These are phyloP conservation scores for Blattamonas nauphoetae DNA, from an alignment of 78 protist species.

Conservation along the genomic window DNA sequence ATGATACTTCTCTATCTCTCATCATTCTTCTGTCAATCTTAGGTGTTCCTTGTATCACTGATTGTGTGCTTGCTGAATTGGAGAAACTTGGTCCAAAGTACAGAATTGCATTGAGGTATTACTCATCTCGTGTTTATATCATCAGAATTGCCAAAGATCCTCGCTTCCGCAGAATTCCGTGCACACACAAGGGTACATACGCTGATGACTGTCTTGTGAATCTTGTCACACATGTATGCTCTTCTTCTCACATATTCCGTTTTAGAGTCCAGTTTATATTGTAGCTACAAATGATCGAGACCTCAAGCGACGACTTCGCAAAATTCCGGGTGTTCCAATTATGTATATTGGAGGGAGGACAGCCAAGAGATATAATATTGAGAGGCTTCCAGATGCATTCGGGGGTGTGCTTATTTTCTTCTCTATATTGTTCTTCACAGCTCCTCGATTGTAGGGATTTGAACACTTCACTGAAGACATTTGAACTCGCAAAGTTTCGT, in stretches of 20 bases:
- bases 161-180: conserved; percentile 79
- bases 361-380: conserved; percentile 67
- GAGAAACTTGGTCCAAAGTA: conserved; percentile 89
- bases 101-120: conserved; percentile 60
- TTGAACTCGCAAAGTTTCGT: too few relatives aligned
- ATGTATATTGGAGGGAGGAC: conserved; percentile 50
- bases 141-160: conserved; percentile 83
- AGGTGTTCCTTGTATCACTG: conserved; percentile 74
- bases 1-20: not conserved
- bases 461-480: too few relatives aligned
- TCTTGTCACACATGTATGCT: conserved; percentile 49
- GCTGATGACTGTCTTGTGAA: conserved; percentile 97
- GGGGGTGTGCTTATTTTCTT: conserved; percentile 10
- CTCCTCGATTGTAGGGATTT: too few relatives aligned
- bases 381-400: conserved; percentile 86
- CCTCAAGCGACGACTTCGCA: conserved; percentile 80
- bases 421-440: not conserved
- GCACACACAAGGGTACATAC: conserved; percentile 85
- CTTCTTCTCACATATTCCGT: not conserved
- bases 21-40: not conserved
- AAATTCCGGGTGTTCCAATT: conserved; percentile 96
- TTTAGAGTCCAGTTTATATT: conserved; percentile 60
- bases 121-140: not conserved
- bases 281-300: conserved; percentile 95
- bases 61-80: conserved; percentile 94